Evolutionary conservation across 257 asterid species (phyloP).

Genomic region (Solanum stenotomum): DNA sequence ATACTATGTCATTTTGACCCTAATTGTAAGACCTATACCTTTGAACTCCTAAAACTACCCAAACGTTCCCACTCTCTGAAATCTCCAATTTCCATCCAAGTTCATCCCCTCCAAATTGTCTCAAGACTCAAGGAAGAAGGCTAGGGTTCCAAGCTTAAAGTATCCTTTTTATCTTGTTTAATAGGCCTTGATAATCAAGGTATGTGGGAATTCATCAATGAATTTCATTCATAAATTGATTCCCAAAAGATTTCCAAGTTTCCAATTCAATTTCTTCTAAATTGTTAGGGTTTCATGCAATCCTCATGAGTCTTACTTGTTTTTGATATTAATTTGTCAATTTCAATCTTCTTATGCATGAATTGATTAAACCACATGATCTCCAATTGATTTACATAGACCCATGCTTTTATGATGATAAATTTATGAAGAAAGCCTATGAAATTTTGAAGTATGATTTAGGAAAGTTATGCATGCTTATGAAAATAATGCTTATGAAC

Average conservation of each 20-base stretch:
- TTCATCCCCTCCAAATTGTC: background rate
- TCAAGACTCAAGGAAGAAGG: background rate
- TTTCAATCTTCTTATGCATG: background rate
- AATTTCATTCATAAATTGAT: too few relatives aligned
- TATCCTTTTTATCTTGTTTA: too few relatives aligned
- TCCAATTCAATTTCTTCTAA: background rate
- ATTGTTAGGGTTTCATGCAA: background rate
- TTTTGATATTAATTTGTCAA: background rate
- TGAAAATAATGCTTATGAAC: background rate
- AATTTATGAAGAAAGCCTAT: background rate
- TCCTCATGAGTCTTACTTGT: background rate
- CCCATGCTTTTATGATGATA: background rate
- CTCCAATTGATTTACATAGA: background rate
- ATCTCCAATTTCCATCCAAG: background rate
- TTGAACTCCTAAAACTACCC: background rate
- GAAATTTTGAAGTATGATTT: background rate
- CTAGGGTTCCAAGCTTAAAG: background rate
- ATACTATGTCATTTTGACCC: background rate
- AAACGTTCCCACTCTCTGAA: too few relatives aligned
- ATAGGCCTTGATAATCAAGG: too few relatives aligned
- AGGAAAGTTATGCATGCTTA: background rate
- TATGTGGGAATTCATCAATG: background rate
- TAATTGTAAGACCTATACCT: background rate
- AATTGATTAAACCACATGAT: background rate
- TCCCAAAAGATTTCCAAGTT: background rate